Base-by-base conservation (phyloP, 2,329 filamentous ascomycete genomes). In the Ophiostoma ips region DNA sequence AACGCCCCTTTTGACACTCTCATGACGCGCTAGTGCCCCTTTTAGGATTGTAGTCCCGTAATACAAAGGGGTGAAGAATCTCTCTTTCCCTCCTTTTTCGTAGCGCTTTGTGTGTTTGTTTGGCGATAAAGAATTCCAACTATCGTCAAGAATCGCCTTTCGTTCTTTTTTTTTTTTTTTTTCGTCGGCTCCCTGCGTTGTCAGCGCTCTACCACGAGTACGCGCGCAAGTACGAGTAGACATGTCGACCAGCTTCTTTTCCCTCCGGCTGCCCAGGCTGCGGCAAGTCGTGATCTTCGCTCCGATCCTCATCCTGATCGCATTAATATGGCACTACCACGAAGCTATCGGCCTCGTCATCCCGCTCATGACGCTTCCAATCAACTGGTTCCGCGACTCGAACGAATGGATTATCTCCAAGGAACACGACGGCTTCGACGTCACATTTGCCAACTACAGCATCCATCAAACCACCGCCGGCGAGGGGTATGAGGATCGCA, bases 401-500 rank as follows among this genome's bases (percentile, higher is more conserved):
- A 4, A 19, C 18, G 13, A 13, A 8, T 52, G 45, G 28, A 41
- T 52, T 13, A 48, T 52, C 3, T 52, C 50, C 2, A 35, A 46
- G 11, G 46, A 36, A 2, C 37, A 45, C 28, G 50, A 52, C 35
- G 37, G 36, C 28, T 52, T 52, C n/a, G 50, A 52, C 40, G 43
- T 52, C 18, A 49, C 50, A 11, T 52, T 52, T 41, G 50, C 40
- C 38, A 24, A 45, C 46, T 52, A 52, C 35, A 40, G 33, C 12
- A 24, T 37, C 21, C 19, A 47, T n/a, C 50, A 52, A 28, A 36
- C 46, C 9, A 38, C 30, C 3, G 50, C 46, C 28, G 50, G 50
- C 28, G 28, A 37, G 10, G 50, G 46, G 21, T 49, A 46, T n/a
- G 28, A 36, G 24, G 40, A 52, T 40, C 40, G 41, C 24, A 46